Base-by-base conservation (phyloP, 2,329 filamentous ascomycete species). In the Cordyceps cateniannulata region DNA sequence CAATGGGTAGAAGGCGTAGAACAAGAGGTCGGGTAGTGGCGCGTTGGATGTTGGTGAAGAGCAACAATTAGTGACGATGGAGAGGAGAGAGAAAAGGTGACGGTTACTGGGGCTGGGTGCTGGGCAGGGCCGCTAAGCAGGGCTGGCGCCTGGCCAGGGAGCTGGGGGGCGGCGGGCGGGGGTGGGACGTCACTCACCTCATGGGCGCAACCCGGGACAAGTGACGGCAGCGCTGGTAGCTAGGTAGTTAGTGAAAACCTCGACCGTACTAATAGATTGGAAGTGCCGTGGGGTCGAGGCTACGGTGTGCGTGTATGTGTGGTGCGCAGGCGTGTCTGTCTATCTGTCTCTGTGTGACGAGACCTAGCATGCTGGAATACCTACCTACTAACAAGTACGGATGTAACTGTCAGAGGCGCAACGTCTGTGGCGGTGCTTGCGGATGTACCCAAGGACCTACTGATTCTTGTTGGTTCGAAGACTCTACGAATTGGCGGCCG, bases 1-100 rank as follows among this genome's bases (percentile, higher is more conserved):
- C 56, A 52, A 52, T 52, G 56, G 25, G 25, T 35, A 44, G 25
- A 27, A 52, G n/a, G 51, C 25, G 35, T 45, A 27, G 32, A 44
- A 32, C 35, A 52, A 59, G 22, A 45, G n/a, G 45, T 50, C 25
- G 47, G 32, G 48, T 42, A 52, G 56, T 32, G 25, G 47, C 56
- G 45, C 47, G 56, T 51, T 52, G 56, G 45, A 51, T 59, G 56
- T 59, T 52, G 48, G 48, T 52, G 38, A 59, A 59, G 47, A 59
- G 56, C 56, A 52, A 59, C 48, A 52, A 35, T 59, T 52, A 59
- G 56, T 59, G 56, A 59, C 56, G 56, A 44, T 45, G 38, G 56
- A 32, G 48, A 52, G 56, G 56, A 59, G 56, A 32, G 49, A 32
- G 56, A 51, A 59, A 32, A 59, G 56, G 56, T 24, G 56, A 59